phyloP scores from a whole-genome alignment of 306 rosid genomes.

The Vigna radiata region DNA sequence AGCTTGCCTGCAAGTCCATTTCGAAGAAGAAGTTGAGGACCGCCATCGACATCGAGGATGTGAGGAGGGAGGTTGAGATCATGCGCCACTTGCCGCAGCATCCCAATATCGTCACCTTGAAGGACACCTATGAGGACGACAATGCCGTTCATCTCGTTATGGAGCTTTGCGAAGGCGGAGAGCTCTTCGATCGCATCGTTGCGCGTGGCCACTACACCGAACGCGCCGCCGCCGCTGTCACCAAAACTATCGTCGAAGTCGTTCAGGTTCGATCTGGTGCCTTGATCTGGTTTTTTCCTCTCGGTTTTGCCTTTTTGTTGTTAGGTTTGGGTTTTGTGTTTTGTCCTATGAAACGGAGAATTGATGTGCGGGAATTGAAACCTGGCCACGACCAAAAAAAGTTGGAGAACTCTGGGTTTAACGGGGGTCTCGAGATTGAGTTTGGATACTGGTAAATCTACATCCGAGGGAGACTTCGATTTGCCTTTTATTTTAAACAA shows the following conservation, averaged over 20 bases:
- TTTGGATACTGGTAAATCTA: too few relatives aligned
- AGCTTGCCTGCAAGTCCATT: conserved; percentile 82
- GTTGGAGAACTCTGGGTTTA: background rate
- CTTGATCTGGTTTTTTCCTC: background rate
- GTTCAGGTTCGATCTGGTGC: conserved; percentile 68
- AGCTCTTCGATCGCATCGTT: conserved; percentile 91
- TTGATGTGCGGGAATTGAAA: background rate
- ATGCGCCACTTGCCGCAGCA: conserved; percentile 79
- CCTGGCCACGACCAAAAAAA: too few relatives aligned
- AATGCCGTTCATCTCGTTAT: conserved; percentile 91
- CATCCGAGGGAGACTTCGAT: too few relatives aligned
- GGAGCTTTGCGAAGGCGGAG: conserved; percentile 99
- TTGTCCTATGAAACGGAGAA: background rate
- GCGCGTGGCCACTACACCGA: conserved; percentile 94
- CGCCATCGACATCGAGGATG: conserved; percentile 81
- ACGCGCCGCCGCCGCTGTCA: conserved; percentile 90
- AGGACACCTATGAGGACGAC: conserved; percentile 89
- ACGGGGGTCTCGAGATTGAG: too few relatives aligned
- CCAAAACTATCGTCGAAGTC: conserved; percentile 89
- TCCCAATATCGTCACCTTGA: conserved; percentile 73
- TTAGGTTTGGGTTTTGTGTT: background rate
- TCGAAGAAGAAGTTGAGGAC: conserved; percentile 92
- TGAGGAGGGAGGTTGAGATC: conserved; percentile 93
- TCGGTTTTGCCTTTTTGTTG: background rate
- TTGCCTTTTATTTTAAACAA: too few relatives aligned